Base-by-base conservation (phyloP, 352 stramenopile species). In the Pythium chondricola region DNA sequence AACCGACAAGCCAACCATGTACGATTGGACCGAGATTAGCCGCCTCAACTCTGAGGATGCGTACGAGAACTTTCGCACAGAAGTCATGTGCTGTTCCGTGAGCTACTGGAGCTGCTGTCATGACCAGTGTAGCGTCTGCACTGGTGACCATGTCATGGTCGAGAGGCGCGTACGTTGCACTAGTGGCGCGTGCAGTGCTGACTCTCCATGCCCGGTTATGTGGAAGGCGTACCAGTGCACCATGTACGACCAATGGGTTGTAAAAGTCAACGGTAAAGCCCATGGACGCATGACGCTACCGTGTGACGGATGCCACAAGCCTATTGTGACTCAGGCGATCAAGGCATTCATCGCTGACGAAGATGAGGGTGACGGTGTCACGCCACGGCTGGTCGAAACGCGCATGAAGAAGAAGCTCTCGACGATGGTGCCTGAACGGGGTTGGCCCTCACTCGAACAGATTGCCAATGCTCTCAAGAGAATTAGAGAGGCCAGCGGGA, bases 91-190 rank as follows among this genome's bases (percentile, higher is more conserved):
- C 29, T 33, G 29, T 13, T 33, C 29, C 13, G 29, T 33, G 7
- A 33, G 29, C 29, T 33, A 33, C 29, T 13, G 13, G 7, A 33
- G 17, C 7, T 7, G 7, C 8, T 7, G 2, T 44, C 35, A 47
- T 52, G 13, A 30, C 50, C 33, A 51, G 42, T 35, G 37, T 52
- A 59, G 9, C 51, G 31, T 40, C 13, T 0, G 6, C 27, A 52
- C 47, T 43, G 51, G 50, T n/a, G 42, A 48, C 3, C 8, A 13
- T 6, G 6, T 21, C 20, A 18, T 29, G 51, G 50, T 33, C 29
- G 29, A 33, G 29, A 58, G 13, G 1, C 40, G 50, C 51, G 21
- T 27, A 20, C n/a, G 38, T 21, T 42, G 21, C 21, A 29, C 38
- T 6, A 44, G 38, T 26, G 8, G 3, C 8, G 30, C 21, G 21